These are phyloP conservation scores for Fraxinus nigra DNA, from an alignment of 305 asterid genomes.

Conservation along the genomic window DNA sequence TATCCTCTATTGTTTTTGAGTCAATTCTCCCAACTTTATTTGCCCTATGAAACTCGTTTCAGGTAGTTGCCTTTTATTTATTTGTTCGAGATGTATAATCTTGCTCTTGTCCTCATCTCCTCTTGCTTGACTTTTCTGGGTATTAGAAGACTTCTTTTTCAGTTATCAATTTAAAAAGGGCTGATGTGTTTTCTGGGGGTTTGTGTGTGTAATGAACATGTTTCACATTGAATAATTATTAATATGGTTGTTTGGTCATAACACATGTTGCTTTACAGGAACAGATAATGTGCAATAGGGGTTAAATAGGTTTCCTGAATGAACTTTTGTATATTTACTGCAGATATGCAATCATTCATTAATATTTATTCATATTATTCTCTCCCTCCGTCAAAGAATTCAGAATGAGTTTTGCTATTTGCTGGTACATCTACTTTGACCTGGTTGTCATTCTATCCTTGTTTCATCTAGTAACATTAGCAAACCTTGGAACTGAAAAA, in stretches of 20 bases:
- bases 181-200: neutral
- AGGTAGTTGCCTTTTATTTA: neutral
- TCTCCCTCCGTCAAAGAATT: neutral
- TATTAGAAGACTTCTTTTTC: neutral
- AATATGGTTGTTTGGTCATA: neutral
- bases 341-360: neutral
- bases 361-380: neutral
- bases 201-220: neutral
- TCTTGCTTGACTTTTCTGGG: neutral
- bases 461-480: neutral
- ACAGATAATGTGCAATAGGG: neutral
- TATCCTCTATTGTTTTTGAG: neutral
- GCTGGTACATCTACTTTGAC: neutral
- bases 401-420: neutral
- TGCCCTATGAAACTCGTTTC: neutral
- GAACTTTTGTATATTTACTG: neutral
- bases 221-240: neutral
- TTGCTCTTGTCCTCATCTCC: constrained; percentile 1
- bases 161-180: neutral
- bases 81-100: constrained; percentile 1
- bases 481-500: neutral
- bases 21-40: neutral
- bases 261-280: neutral
- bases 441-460: neutral
- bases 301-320: neutral